Conservation (phyloP, 208 protist species). For the Leishmania amazonensis region DNA sequence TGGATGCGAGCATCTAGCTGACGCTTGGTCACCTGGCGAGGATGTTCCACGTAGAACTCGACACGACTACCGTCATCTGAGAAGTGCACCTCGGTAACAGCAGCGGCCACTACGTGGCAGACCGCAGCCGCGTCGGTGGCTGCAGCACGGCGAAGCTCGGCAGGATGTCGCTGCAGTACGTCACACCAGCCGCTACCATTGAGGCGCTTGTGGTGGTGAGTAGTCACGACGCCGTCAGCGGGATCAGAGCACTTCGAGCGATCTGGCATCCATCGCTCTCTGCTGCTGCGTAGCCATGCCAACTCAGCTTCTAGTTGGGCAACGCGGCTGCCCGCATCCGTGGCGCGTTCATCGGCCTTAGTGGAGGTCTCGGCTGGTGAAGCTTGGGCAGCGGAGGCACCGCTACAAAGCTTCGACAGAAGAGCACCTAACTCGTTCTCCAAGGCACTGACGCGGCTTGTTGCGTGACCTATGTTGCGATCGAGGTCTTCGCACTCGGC, state of each 20-base stretch:
- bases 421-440: neutral
- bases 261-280: constrained; percentile 1
- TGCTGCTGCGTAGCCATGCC: neutral
- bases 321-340: too few relatives aligned
- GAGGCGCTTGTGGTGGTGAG: constrained; percentile 12
- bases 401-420: neutral
- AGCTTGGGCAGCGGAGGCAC: neutral
- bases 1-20: neutral
- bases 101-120: neutral
- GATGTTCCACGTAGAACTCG: constrained; percentile 8
- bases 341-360: neutral
- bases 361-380: neutral
- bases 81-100: neutral
- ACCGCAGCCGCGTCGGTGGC: constrained; percentile 1
- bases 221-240: neutral
- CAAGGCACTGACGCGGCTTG: neutral
- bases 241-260: neutral
- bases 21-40: neutral
- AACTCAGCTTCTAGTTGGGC: neutral
- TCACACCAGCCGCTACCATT: neutral
- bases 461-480: neutral
- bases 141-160: constrained; percentile 4
- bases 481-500: constrained; percentile 15
- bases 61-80: neutral
- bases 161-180: constrained; percentile 1